Evolutionary conservation across 495 filamentous ascomycete species (phyloP).

Genomic region (Penicillium simplicissimum): DNA sequence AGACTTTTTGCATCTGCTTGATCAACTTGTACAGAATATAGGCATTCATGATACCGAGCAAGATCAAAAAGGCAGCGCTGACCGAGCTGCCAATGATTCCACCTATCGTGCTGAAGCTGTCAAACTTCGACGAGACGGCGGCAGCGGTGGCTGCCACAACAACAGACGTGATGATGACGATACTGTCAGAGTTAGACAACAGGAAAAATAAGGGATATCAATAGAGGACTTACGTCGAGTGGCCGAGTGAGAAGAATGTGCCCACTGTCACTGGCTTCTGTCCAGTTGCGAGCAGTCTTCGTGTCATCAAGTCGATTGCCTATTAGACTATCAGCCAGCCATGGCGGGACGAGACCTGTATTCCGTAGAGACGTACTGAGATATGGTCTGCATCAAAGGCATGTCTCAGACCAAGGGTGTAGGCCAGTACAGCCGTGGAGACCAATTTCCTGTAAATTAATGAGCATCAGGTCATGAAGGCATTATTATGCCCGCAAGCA

Average conservation of each 20-base stretch:
- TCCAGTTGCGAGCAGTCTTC: conserved; percentile 83
- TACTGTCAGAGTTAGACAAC: conserved; percentile 38
- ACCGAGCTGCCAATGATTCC: conserved; percentile 81
- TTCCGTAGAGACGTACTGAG: conserved; percentile 46
- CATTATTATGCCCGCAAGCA: background rate
- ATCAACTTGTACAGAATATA: conserved; percentile 82
- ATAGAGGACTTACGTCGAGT: conserved; percentile 64
- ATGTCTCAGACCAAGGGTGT: conserved; percentile 88
- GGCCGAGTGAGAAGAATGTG: conserved; percentile 92
- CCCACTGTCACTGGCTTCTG: conserved; percentile 90
- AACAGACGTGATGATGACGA: conserved; percentile 88
- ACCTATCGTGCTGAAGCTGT: conserved; percentile 76
- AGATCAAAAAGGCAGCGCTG: conserved; percentile 75
- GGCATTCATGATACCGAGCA: conserved; percentile 79
- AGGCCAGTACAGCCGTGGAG: conserved; percentile 78
- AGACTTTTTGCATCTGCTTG: conserved; percentile 60
- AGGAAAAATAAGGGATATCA: no score
- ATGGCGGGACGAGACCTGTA: background rate
- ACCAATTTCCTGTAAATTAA: conserved; percentile 55
- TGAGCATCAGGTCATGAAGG: background rate
- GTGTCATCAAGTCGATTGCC: conserved; percentile 95
- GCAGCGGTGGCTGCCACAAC: conserved; percentile 88
- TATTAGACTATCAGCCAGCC: conserved; percentile 18
- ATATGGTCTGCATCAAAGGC: conserved; percentile 98
- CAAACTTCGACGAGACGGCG: conserved; percentile 76